phyloP scores from a whole-genome alignment of 2,329 filamentous ascomycete species.

The Endoconidiophora polonica region DNA sequence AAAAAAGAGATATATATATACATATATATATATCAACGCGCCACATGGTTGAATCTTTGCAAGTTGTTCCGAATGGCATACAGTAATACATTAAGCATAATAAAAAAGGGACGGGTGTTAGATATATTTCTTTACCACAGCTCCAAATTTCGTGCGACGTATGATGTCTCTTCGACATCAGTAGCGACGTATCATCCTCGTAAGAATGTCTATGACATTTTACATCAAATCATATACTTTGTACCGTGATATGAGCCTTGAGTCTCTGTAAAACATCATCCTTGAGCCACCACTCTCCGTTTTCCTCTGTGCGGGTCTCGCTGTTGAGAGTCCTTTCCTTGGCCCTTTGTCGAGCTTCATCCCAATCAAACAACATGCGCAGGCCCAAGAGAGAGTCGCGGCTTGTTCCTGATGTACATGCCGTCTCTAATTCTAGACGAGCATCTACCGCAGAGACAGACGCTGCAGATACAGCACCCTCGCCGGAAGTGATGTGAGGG shows the following conservation, averaged over 20 bases:
- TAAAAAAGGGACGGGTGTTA: too few species aligned
- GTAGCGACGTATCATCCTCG: too few species aligned
- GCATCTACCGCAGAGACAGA: conserved; percentile 42
- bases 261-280: conserved; percentile 37
- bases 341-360: conserved; percentile 13
- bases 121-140: too few species aligned
- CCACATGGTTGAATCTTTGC: too few species aligned
- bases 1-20: neutral
- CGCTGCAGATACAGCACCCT: conserved; percentile 23
- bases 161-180: too few species aligned
- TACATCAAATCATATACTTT: neutral
- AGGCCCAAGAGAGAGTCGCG: conserved; percentile 30
- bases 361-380: conserved; percentile 40
- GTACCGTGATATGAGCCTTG: conserved; percentile 29
- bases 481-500: conserved; percentile 30
- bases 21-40: neutral
- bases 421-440: conserved; percentile 45
- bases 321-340: too few species aligned
- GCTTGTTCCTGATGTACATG: conserved; percentile 23
- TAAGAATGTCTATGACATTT: neutral
- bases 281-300: conserved; percentile 35
- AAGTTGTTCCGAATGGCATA: too few species aligned
- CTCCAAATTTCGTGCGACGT: too few species aligned
- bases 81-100: too few species aligned
- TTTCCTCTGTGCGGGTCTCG: conserved; percentile 10